Conservation (phyloP, 2,329 filamentous ascomycete genomes). For the Phyllosticta capitalensis region DNA sequence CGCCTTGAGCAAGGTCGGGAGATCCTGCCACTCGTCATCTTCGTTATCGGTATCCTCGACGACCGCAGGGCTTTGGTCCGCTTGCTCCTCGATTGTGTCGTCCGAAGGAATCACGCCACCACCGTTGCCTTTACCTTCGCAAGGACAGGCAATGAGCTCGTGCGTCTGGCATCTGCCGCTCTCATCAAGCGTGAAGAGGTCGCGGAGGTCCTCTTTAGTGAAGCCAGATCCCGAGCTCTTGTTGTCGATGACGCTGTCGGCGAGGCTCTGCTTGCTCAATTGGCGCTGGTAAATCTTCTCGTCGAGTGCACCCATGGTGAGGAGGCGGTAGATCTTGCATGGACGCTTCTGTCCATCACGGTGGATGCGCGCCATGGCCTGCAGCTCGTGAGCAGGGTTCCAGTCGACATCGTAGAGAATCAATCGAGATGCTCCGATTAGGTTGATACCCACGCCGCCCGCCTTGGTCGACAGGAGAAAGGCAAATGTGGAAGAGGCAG, state of each 20-base stretch:
- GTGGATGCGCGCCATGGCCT: constrained; percentile 67
- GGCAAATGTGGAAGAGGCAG: constrained; percentile 50
- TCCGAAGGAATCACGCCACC: constrained; percentile 12
- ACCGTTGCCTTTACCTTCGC: constrained; percentile 44
- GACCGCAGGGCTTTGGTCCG: not conserved
- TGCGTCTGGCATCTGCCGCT: constrained; percentile 56
- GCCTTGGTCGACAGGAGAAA: constrained; percentile 66
- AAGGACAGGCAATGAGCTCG: constrained; percentile 54
- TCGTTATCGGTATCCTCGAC: constrained; percentile 18
- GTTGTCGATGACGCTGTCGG: constrained; percentile 61
- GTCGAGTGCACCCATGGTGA: constrained; percentile 59
- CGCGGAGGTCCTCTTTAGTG: constrained; percentile 54
- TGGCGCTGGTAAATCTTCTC: constrained; percentile 70
- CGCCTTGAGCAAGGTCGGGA: constrained; percentile 28
- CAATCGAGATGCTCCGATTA: constrained; percentile 60
- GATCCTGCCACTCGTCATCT: constrained; percentile 19
- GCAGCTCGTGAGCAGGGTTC: constrained; percentile 65
- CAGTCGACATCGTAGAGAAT: constrained; percentile 67
- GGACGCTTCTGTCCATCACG: constrained; percentile 60
- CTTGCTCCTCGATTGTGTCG: not conserved
- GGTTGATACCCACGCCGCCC: constrained; percentile 59
- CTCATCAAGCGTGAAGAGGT: constrained; percentile 58
- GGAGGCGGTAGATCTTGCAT: constrained; percentile 59
- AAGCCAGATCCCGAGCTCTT: constrained; percentile 53
- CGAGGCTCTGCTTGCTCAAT: constrained; percentile 59